Percentiles rank a stretch among this genome's conserved stretches.
phyloP scores from a whole-genome alignment of 2,329 filamentous ascomycete genomes.

The Hypoxylon rubiginosum region DNA sequence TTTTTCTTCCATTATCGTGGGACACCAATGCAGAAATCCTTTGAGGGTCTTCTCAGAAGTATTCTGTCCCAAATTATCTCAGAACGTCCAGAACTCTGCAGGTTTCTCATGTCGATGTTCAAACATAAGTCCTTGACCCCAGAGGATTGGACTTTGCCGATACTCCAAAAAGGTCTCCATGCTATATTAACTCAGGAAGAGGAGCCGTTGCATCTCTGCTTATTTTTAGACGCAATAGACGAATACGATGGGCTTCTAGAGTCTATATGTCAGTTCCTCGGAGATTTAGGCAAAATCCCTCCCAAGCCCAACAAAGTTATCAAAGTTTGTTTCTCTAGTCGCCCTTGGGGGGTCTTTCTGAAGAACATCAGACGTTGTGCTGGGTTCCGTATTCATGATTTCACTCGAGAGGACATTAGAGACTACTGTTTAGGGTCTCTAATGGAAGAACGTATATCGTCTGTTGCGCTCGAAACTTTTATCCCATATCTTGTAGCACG shows the following conservation, averaged over 20 bases:
- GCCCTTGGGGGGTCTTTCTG: constrained; percentile 14
- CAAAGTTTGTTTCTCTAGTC: constrained; percentile 26
- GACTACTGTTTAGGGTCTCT: constrained; percentile 17
- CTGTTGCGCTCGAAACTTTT: neutral
- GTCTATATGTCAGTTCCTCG: constrained; percentile 21
- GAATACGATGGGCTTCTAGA: constrained; percentile 28
- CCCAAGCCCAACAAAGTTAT: neutral
- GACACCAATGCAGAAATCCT: constrained; percentile 26
- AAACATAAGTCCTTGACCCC: neutral
- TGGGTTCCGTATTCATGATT: constrained; percentile 17
- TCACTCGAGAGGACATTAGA: constrained; percentile 29
- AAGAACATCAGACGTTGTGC: neutral
- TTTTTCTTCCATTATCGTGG: constrained; percentile 40
- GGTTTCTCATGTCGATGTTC: constrained; percentile 7
- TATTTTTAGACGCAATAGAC: constrained; percentile 34
- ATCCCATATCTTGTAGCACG: constrained; percentile 21
- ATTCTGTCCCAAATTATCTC: constrained; percentile 16
- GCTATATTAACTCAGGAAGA: constrained; percentile 20
- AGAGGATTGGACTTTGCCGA: constrained; percentile 1
- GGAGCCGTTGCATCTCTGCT: constrained; percentile 16
- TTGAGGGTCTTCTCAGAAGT: constrained; percentile 34
- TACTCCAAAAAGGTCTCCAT: neutral
- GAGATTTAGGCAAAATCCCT: neutral
- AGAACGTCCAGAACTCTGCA: neutral
- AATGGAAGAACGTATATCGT: neutral